These are phyloP conservation scores for Dipteronia sinensis DNA, from an alignment of 345 rosid species.

Conservation along the genomic window DNA sequence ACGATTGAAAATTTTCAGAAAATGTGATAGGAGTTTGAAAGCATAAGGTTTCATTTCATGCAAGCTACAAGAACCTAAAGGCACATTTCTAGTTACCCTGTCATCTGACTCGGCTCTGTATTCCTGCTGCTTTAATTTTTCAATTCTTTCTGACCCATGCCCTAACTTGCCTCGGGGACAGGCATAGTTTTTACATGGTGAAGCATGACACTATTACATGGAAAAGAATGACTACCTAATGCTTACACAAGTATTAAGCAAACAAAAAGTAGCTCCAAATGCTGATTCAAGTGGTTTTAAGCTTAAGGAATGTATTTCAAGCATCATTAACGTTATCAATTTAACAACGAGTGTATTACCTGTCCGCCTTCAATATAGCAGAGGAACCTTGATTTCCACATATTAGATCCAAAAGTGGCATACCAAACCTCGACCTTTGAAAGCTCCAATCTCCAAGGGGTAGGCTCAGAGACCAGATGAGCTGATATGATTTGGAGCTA, in stretches of 20 bases:
- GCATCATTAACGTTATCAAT: too few species aligned
- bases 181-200: too few species aligned
- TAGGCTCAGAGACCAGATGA: conserved; percentile 26
- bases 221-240: neutral
- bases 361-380: conserved; percentile 89
- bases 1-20: neutral
- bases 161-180: neutral
- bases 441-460: conserved; percentile 65
- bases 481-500: conserved; percentile 24
- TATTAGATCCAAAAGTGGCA: conserved; percentile 82
- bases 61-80: neutral
- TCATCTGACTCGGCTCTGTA: neutral
- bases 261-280: neutral
- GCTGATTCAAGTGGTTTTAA: too few species aligned
- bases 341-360: conserved; percentile 37
- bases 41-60: neutral
- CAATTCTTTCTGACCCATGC: too few species aligned
- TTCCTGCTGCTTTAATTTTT: too few species aligned
- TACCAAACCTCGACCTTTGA: conserved; percentile 77
- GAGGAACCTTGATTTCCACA: conserved; percentile 79
- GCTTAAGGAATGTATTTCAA: too few species aligned
- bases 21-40: neutral
- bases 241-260: neutral
- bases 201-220: neutral
- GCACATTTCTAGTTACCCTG: neutral